These are phyloP conservation scores for Chalciporus sp. DNA, from an alignment of 1,284 basidiomycete genomes.

Conservation along the genomic window DNA sequence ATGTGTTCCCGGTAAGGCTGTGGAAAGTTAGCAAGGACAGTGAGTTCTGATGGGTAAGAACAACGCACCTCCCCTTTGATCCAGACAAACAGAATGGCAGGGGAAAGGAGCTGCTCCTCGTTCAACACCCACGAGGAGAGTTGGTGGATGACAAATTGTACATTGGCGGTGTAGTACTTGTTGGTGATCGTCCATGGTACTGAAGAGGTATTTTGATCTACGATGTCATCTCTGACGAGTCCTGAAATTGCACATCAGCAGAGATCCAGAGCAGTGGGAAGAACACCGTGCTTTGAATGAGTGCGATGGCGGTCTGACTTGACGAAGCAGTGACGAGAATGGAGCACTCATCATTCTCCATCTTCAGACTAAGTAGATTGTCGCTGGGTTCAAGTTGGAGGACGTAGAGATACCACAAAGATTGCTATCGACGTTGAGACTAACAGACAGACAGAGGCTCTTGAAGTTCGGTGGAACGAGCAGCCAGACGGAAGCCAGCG, in stretches of 20 bases:
- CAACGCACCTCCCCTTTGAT: conserved; percentile 55
- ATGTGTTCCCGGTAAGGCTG: conserved; percentile 58
- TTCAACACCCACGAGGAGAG: conserved; percentile 43
- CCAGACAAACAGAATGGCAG: conserved; percentile 77
- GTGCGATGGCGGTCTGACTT: conserved; percentile 18
- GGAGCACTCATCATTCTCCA: conserved; percentile 22
- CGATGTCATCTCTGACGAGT: conserved; percentile 26
- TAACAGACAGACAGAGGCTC: too few species aligned
- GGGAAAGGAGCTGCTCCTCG: conserved; percentile 39
- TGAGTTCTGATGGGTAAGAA: conserved; percentile 3
- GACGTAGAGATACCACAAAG: too few species aligned
- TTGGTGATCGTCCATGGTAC: conserved; percentile 81
- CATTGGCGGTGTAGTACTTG: conserved; percentile 82
- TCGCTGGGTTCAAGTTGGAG: background rate
- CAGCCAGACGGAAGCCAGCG: background rate
- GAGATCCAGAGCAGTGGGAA: background rate
- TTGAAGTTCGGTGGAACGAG: background rate
- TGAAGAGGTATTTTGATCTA: conserved; percentile 20
- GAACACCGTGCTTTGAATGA: conserved; percentile 28
- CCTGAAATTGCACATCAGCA: conserved; percentile 31
- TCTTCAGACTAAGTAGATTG: background rate
- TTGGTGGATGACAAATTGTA: conserved; percentile 63
- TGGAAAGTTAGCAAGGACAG: conserved; percentile 20
- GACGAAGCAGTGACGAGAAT: conserved; percentile 33
- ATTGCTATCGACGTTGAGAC: too few species aligned